Percentiles rank a stretch among this genome's conserved stretches.
phyloP scores from a whole-genome alignment of 75 land plant genomes.

The Sequoia sempervirens region DNA sequence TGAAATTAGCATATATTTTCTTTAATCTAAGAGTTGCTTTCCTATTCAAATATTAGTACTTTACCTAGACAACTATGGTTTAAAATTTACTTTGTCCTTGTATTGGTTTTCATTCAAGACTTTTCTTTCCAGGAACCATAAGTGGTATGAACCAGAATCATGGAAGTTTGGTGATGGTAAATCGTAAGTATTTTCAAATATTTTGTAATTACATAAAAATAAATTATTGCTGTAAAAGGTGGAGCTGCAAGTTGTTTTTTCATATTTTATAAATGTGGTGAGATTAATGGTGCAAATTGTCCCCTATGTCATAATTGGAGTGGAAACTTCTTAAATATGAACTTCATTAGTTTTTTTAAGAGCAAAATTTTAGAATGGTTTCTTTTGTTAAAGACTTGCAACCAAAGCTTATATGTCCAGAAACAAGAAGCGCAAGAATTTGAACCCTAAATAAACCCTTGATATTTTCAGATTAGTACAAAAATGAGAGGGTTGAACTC shows the following conservation, averaged over 20 bases:
- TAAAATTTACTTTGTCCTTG: not conserved
- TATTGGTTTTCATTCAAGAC: not conserved
- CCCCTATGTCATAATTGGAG: not conserved
- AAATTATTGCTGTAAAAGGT: not conserved
- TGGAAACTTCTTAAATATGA: not conserved
- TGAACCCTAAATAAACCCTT: not conserved
- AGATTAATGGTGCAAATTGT: not conserved
- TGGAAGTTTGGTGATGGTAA: slow-evolving; percentile 99
- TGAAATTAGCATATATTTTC: not conserved
- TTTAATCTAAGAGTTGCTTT: not conserved
- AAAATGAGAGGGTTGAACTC: not conserved
- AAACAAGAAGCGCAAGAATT: too few relatives aligned
- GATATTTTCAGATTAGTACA: not conserved
- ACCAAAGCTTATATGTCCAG: not conserved
- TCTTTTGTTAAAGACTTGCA: not conserved
- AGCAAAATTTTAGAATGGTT: not conserved
- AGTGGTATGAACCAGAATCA: slow-evolving; percentile 99
- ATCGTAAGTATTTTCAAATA: slow-evolving; percentile 46
- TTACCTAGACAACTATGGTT: not conserved
- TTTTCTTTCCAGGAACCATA: slow-evolving; percentile 52
- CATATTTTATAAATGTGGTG: not conserved
- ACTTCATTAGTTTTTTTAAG: not conserved
- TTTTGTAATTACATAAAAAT: not conserved
- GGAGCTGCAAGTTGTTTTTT: not conserved
- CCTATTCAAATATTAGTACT: not conserved